Conservation (phyloP, 257 asterid genomes). For the Oldenlandia corymbosa region DNA sequence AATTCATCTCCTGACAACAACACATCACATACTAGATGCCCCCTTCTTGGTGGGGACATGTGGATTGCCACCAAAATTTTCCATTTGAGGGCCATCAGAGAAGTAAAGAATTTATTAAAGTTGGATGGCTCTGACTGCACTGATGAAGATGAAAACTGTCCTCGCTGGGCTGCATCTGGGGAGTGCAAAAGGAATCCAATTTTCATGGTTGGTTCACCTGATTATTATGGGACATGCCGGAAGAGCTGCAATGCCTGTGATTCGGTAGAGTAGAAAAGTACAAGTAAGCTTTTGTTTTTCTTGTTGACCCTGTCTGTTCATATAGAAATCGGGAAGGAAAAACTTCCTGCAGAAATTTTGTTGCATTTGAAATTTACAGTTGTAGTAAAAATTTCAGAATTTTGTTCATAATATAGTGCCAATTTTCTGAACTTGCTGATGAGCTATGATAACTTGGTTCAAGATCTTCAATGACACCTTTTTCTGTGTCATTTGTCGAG, state of each 20-base stretch:
- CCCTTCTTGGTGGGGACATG: conserved; percentile 55
- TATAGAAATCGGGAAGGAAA: background rate
- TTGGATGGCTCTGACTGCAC: conserved; percentile 41
- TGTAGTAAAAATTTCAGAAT: background rate
- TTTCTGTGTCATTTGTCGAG: no score
- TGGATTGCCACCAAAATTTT: conserved; percentile 67
- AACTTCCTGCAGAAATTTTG: background rate
- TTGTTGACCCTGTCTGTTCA: background rate
- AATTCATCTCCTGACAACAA: conserved; percentile 57
- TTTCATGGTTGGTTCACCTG: conserved; percentile 84
- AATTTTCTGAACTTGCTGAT: background rate
- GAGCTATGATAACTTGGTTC: no score
- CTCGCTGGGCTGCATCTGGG: conserved; percentile 77
- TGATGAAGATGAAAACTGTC: conserved; percentile 79
- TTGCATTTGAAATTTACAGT: background rate
- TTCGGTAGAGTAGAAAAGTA: background rate
- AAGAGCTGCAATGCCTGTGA: conserved; percentile 79
- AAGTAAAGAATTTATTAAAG: conserved; percentile 14
- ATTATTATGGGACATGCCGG: conserved; percentile 83
- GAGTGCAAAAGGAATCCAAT: conserved; percentile 74
- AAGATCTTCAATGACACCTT: no score
- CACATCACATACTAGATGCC: conserved; percentile 69
- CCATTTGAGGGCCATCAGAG: conserved; percentile 26
- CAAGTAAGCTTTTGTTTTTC: background rate
- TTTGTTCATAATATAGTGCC: conserved; percentile 2